A percentile compares a stretch with the other conserved stretches of the same genome.
Evolutionary conservation across 1,284 basidiomycete genomes (phyloP).

Genomic region (Sphaerobolus stellatus): DNA sequence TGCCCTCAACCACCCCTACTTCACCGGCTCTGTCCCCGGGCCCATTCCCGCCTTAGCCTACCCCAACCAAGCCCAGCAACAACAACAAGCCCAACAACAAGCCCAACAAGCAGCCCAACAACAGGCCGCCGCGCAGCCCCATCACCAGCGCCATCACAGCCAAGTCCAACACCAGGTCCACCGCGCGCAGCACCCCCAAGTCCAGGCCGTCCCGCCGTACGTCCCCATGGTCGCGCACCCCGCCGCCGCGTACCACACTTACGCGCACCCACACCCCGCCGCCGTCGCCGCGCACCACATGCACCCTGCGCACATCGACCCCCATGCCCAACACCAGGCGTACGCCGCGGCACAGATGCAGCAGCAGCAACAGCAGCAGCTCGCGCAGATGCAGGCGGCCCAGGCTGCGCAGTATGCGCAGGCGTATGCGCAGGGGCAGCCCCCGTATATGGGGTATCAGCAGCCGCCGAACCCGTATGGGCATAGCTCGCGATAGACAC

Average conservation of each 20-base stretch:
- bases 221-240: background rate
- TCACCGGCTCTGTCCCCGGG: constrained; percentile 53
- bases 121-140: background rate
- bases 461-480: constrained; percentile 1
- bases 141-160: no score
- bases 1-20: constrained; percentile 92
- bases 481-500: background rate
- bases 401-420: constrained; percentile 35
- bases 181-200: background rate
- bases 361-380: constrained; percentile 41
- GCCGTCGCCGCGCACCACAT: constrained; percentile 10
- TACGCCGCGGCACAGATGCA: constrained; percentile 43
- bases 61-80: constrained; percentile 38
- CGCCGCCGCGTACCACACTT: background rate
- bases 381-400: constrained; percentile 30
- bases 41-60: constrained; percentile 41
- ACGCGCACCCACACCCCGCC: background rate
- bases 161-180: background rate
- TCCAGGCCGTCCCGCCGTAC: background rate
- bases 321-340: constrained; percentile 38
- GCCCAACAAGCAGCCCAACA: constrained; percentile 19
- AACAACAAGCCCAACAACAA: constrained; percentile 1
- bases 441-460: constrained; percentile 33
- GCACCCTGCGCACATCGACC: no score
- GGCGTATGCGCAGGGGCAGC: constrained; percentile 37